A percentile compares a stretch with the other conserved stretches of the same genome.
Evolutionary conservation across 805 yeast species (phyloP).

Genomic region (Lipomyces lipofer): DNA sequence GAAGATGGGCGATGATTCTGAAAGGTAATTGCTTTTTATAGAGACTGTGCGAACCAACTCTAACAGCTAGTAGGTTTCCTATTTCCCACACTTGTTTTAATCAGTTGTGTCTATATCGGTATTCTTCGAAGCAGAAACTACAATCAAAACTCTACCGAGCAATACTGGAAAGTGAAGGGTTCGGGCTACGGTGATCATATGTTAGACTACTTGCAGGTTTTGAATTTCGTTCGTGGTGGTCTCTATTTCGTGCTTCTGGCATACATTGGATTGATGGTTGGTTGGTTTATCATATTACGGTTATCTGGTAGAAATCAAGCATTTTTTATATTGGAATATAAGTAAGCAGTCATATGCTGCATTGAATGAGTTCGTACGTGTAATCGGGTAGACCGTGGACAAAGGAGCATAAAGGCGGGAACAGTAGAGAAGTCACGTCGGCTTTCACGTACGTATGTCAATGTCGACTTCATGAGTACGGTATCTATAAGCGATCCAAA

Average conservation of each 20-base stretch:
- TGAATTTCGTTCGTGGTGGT: too few relatives aligned
- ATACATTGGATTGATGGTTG: too few relatives aligned
- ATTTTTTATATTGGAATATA: background rate
- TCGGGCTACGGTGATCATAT: conserved; percentile 63
- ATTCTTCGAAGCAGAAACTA: conserved; percentile 56
- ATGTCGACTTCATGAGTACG: too few relatives aligned
- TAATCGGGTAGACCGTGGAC: too few relatives aligned
- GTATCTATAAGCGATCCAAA: too few relatives aligned
- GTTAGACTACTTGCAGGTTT: too few relatives aligned
- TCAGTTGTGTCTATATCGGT: conserved; percentile 75
- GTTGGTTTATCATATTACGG: background rate
- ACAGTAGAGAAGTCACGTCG: too few relatives aligned
- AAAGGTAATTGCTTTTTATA: conserved; percentile 38
- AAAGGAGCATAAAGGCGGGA: too few relatives aligned
- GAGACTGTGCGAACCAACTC: background rate
- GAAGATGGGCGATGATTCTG: conserved; percentile 48
- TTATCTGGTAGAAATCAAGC: background rate
- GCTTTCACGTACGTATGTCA: too few relatives aligned
- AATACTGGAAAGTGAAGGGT: conserved; percentile 78
- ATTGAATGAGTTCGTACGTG: too few relatives aligned
- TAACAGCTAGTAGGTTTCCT: conserved; percentile 50
- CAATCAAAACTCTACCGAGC: conserved; percentile 63
- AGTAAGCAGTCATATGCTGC: too few relatives aligned
- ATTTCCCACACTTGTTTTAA: conserved; percentile 94
- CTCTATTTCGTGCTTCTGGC: too few relatives aligned